Evolutionary conservation across 2,329 filamentous ascomycete species (phyloP), one percentile per base, ranked within the genome.

Genomic region (Aspergillus chevalieri): DNA sequence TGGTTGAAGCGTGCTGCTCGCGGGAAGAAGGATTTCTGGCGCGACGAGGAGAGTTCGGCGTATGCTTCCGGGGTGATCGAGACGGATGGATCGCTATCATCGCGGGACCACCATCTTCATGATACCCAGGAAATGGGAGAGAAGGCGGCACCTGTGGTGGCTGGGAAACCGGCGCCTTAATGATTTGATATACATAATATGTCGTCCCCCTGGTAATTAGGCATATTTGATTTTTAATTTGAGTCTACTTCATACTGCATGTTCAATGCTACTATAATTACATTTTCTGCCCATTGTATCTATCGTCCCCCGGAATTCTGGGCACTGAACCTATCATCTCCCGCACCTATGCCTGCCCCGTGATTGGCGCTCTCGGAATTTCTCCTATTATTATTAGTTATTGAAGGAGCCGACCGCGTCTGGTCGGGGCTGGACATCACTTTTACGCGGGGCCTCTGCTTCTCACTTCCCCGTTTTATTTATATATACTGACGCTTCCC

Each of bases 1-100:
- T 94, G 89, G 89, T 63, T 89, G 46, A 73, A 76, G 50, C 79
- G 89, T 26, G 72, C 85, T 4, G 64, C 69, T 0, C 71, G 71
- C 34, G 88, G 88, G 24, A 86, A 89, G 74, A 85, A 78, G 70
- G 79, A 86, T 58, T 91, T 91, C 65, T 90, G 87, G 86, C 75
- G 75, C 42, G 36, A 67, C 38, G 64, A 62, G 48, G 57, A 62
- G 45, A 52, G 50, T 6, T 22, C 48, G 50, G 46, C 15, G 10
- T 30, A 30, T 30, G 26, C 26, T 30, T 19, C 19, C 17, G 38
- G 17, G 5, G 19, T 41, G 17, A 17, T 19, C 4, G 17, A 41
- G 4, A 19, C 38, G 15, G 17, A 15, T 14, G n/a, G n/a, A 15
- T 38, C 34, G 17, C 10, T 19, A 8, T 41, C 38, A 12, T 41